Conservation (phyloP, 805 yeast species). For the Barnettozyma botsteinii region DNA sequence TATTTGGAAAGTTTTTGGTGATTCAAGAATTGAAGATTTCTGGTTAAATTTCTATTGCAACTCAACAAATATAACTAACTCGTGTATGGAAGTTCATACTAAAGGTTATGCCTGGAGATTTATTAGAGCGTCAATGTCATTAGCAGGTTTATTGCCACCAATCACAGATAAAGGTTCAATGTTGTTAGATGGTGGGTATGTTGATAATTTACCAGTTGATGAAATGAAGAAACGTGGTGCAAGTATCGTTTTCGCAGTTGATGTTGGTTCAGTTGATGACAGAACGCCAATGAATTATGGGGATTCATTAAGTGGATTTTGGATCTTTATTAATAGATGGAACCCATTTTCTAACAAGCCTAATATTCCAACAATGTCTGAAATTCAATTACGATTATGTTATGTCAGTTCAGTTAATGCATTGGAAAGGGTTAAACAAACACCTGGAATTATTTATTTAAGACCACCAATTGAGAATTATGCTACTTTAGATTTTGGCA, state of each 20-base stretch:
- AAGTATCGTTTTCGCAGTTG: conserved; percentile 81
- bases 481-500: conserved; percentile 88
- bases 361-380: conserved; percentile 90
- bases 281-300: conserved; percentile 87
- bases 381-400: conserved; percentile 86
- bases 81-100: conserved; percentile 90
- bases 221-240: conserved; percentile 93
- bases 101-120: conserved; percentile 95
- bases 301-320: conserved; percentile 84
- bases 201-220: conserved; percentile 85
- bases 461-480: conserved; percentile 92
- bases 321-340: conserved; percentile 84
- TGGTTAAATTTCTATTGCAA: conserved; percentile 89
- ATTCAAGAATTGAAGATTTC: conserved; percentile 88
- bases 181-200: conserved; percentile 94
- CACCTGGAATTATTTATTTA: conserved; percentile 79
- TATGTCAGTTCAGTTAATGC: conserved; percentile 96
- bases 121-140: conserved; percentile 92
- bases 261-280: conserved; percentile 94
- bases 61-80: conserved; percentile 91
- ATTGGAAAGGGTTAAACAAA: conserved; percentile 74
- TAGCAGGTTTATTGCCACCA: conserved; percentile 90
- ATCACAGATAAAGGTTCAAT: conserved; percentile 84
- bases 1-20: conserved; percentile 95
- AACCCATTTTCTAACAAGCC: conserved; percentile 87